Base-by-base conservation (phyloP, 106 monocot species). In the Narthecium ossifragum region DNA sequence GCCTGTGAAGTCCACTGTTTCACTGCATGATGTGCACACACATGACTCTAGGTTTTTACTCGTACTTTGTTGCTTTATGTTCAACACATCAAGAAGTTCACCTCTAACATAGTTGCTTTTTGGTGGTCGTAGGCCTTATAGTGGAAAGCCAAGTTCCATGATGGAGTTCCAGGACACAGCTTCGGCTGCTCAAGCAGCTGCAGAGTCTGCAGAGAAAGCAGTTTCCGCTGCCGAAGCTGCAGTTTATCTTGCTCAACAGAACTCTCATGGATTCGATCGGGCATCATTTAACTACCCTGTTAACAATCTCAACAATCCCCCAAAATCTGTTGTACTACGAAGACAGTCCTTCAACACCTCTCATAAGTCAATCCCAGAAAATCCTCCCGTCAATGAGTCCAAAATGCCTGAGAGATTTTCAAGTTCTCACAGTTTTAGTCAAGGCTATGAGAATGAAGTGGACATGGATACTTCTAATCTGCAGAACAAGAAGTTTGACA, bases 151-250 rank as follows among this genome's bases (percentile, higher is more conserved):
- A 59, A 61, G 30, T 11, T 31, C 34, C 24, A 31, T 30, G 9
- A 55, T 75, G 70, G 57, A 75, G 53, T 81, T 85, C 78, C 76
- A 72, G 22, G 85, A 86, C 66, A 32, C 78, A 18, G 75, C 69
- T 51, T 68, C 74, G 31, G 83, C 94, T 34, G 89, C 83, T 56
- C 72, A 68, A 72, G 94, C 83, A 62, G 89, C 86, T 53, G 78
- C 69, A 48, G 85, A 83, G 29, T 78, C 77, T 59, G 90, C 89
- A 34, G 71, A 74, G 65, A 64, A 67, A 60, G 86, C 85, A 55
- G 77, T 62, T 46, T 62, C 62, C 25, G 90, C 86, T 31, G 90
- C 90, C 46, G 76, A 76, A 54, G 77, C 86, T 63, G 83, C 89
- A 37, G 83, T 75, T 54, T 43, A 62, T 29, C 65, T 96, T 39